Base-by-base conservation (phyloP, 179 eudicot species). In the Silene vulgaris region DNA sequence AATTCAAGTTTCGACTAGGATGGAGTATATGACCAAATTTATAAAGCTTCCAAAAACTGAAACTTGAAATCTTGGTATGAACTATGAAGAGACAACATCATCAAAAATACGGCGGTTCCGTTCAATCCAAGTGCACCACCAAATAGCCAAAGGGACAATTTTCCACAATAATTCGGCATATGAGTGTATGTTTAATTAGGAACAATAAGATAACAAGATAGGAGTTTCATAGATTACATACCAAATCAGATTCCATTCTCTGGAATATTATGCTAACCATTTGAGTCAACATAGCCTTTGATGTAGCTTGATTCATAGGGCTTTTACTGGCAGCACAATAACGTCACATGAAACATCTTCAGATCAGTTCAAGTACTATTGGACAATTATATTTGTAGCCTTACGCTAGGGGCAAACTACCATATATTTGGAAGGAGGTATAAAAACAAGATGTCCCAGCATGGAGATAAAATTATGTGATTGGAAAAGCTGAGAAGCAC, bases 281-380 rank as follows among this genome's bases (percentile, higher is more conserved):
- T 80, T 95, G 99, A 60, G 97, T 95, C 86, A 95, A 63, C 99
- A 92, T 95, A 54, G 99, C 99, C 86, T 95, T 95, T 74, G 99
- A 86, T 30, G 99, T 95, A 70, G 89, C 94, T 89, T 95, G 99
- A 84, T 92, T 95, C 72, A 90, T 82, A 43, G 91, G 93, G 82
- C 97, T 95, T 86, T 95, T 95, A 88, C 97, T 95, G 88, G 65
- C 71, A 78, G 81, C 80, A 77, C 76, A 83, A 63, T 79, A 54
- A 43, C 61, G 14, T 37, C 29, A 68, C 54, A 78, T 5, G 35
- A 8, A 26, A 69, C 65, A 80, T n/a, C 64, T 71, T 9, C 65
- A 65, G 32, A 30, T 70, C 50, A 74, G 73, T 60, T 29, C 60
- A 16, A 56, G 60, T 14, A 56, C 20, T 8, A 1, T 20, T 3